phyloP scores from a whole-genome alignment of 1,139 yeast genomes.

The Suhomyces choctaworum region DNA sequence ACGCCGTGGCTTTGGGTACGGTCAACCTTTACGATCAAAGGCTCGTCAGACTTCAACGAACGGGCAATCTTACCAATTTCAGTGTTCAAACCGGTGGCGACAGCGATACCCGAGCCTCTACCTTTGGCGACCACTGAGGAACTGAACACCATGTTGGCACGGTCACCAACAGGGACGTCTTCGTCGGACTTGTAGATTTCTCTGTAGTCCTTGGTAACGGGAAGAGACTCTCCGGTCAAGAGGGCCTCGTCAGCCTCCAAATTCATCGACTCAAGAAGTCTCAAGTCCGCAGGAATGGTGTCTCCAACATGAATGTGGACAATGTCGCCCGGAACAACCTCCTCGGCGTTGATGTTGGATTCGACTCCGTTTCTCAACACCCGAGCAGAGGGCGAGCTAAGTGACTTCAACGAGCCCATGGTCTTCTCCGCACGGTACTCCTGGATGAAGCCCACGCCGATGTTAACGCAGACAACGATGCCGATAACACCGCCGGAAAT shows the following conservation, averaged over 20 bases:
- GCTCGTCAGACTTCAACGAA: conserved; percentile 46
- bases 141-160: conserved; percentile 70
- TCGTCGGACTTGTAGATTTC: conserved; percentile 37
- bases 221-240: conserved; percentile 78
- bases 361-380: conserved; percentile 67
- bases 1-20: conserved; percentile 13
- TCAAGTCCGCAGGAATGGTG: conserved; percentile 75
- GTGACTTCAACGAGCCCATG: conserved; percentile 70
- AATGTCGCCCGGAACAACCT: conserved; percentile 79
- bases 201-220: conserved; percentile 58
- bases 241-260: conserved; percentile 82
- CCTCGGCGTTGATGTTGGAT: conserved; percentile 58
- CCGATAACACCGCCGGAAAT: conserved; percentile 83
- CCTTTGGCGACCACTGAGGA: conserved; percentile 77
- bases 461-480: conserved; percentile 66
- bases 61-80: conserved; percentile 79
- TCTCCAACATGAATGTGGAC: conserved; percentile 71
- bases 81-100: conserved; percentile 67
- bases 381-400: conserved; percentile 73
- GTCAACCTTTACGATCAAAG: conserved; percentile 30
- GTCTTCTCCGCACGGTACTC: conserved; percentile 77
- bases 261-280: conserved; percentile 61
- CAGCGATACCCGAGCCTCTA: conserved; percentile 68
- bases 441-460: conserved; percentile 69
- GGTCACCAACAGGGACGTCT: conserved; percentile 69